Conservation (phyloP, 169 alveolate genomes). For the Plasmodium relictum region DNA sequence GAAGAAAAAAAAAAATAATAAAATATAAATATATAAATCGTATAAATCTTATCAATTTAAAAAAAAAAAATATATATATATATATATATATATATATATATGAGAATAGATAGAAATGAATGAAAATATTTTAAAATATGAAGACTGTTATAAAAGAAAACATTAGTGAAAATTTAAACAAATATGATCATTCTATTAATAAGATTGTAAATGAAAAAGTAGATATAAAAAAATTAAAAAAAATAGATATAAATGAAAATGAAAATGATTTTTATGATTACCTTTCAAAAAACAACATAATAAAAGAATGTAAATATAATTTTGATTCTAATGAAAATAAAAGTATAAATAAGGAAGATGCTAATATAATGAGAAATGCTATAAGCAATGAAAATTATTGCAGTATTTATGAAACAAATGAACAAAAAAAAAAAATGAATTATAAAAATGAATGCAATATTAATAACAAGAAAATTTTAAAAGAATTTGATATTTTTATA, state of each 20-base stretch:
- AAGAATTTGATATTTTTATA: constrained; percentile 25
- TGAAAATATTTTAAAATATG: background rate
- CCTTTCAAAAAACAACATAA: background rate
- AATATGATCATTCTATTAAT: background rate
- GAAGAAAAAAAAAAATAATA: too few relatives aligned
- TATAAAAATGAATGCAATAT: background rate
- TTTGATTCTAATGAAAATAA: background rate
- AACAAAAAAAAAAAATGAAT: background rate
- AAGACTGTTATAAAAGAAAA: background rate
- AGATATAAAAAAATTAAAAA: background rate
- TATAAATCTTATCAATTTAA: background rate
- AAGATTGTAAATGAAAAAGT: background rate
- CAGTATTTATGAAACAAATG: background rate
- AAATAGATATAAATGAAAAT: constrained; percentile 16
- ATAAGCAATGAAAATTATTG: background rate
- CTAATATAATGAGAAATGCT: background rate
- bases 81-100: too few relatives aligned
- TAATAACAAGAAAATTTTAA: background rate
- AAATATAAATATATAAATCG: background rate
- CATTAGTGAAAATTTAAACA: background rate
- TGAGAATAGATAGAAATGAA: background rate
- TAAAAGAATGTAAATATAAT: background rate
- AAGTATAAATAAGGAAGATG: background rate
- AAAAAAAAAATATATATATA: too few relatives aligned
- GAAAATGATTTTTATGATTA: background rate